Percentiles rank a stretch among this genome's conserved stretches.
Conservation (phyloP, 352 stramenopile genomes). For the Globisporangium cystogenes region DNA sequence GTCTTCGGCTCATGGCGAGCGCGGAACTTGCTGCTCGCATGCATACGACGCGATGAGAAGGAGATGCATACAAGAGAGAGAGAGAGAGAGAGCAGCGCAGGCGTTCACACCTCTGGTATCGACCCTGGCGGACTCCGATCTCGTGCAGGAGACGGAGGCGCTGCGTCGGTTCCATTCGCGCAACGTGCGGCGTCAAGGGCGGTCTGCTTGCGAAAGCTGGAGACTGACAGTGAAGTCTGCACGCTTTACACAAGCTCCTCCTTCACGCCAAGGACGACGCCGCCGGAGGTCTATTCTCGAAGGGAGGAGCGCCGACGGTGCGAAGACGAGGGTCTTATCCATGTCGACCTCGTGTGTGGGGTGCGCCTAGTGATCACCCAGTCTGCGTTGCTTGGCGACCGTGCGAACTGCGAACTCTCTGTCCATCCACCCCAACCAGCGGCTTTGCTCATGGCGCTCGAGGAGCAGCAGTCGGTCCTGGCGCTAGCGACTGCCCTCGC, state of each 20-base stretch:
- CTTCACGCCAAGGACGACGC: too few relatives aligned
- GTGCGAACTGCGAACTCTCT: background rate
- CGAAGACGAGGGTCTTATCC: too few relatives aligned
- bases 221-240: background rate
- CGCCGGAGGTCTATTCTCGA: too few relatives aligned
- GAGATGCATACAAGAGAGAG: background rate
- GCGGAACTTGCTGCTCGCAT: slow-evolving; percentile 38
- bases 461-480: slow-evolving; percentile 37
- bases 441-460: slow-evolving; percentile 4
- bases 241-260: too few relatives aligned
- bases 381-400: too few relatives aligned
- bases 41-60: background rate
- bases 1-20: slow-evolving; percentile 45
- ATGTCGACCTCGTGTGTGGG: too few relatives aligned
- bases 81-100: background rate
- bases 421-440: background rate
- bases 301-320: too few relatives aligned
- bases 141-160: slow-evolving; percentile 25
- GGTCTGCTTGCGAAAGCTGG: background rate
- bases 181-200: too few relatives aligned
- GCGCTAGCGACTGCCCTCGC: slow-evolving; percentile 34
- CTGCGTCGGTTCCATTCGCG: slow-evolving; percentile 17
- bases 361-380: too few relatives aligned
- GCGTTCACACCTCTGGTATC: slow-evolving; percentile 40
- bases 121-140: slow-evolving; percentile 31